These are phyloP conservation scores for Podaxis pistillaris DNA, from an alignment of 768 basidiomycete species.

Conservation along the genomic window DNA sequence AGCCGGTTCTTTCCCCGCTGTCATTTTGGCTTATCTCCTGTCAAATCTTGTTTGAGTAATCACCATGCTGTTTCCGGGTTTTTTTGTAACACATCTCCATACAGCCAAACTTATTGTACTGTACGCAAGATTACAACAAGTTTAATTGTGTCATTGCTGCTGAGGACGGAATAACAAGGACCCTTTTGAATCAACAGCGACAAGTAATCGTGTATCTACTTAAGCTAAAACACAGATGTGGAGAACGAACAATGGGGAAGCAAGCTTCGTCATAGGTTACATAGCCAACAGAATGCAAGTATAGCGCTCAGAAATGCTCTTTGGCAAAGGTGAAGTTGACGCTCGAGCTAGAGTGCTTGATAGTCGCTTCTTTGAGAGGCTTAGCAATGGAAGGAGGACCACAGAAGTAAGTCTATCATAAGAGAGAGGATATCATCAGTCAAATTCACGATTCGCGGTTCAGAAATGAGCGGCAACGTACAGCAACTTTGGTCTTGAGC, in stretches of 20 bases:
- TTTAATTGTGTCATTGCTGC: conserved; percentile 26
- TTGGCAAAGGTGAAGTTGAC: conserved; percentile 84
- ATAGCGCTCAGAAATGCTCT: conserved; percentile 31
- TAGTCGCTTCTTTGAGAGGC: conserved; percentile 70
- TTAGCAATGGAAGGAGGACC: conserved; percentile 77
- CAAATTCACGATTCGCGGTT: neutral
- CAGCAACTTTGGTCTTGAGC: conserved; percentile 80
- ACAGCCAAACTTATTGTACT: conserved; percentile 8
- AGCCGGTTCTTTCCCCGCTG: neutral
- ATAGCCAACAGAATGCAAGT: neutral
- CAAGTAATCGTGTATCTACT: neutral
- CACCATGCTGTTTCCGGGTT: neutral
- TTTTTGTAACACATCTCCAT: neutral
- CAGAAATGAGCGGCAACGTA: conserved; percentile 35
- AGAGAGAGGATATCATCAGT: conserved; percentile 10
- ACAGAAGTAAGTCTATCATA: conserved; percentile 79
- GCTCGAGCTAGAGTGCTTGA: conserved; percentile 47
- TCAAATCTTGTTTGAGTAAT: neutral
- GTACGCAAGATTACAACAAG: conserved; percentile 5
- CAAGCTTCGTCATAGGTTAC: neutral
- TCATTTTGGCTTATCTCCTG: neutral
- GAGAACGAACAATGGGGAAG: neutral
- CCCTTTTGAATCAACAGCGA: too few relatives aligned
- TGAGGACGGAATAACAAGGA: neutral
- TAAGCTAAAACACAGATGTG: neutral